phyloP scores from a whole-genome alignment of 169 alveolate genomes.

The Perkinsus marinus region DNA sequence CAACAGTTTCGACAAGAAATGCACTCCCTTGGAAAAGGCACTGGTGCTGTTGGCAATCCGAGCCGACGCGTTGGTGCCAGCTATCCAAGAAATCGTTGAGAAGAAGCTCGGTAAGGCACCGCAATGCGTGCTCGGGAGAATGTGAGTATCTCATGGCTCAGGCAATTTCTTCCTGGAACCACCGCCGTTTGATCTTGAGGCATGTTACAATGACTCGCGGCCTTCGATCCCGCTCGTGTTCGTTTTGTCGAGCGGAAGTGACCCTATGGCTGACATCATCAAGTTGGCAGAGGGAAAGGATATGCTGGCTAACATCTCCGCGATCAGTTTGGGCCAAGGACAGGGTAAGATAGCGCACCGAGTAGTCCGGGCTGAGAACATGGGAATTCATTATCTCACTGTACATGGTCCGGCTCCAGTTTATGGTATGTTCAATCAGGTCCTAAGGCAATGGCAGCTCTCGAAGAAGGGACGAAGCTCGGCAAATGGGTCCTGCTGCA shows the following conservation, averaged over 20 bases:
- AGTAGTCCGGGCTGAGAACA: too few relatives aligned
- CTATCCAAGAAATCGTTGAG: conserved; percentile 65
- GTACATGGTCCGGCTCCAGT: too few relatives aligned
- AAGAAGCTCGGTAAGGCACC: conserved; percentile 63
- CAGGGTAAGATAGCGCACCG: conserved; percentile 83
- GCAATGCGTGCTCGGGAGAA: too few relatives aligned
- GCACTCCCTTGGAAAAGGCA: too few relatives aligned
- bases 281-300: conserved; percentile 67
- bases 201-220: conserved; percentile 60
- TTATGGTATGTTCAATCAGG: too few relatives aligned
- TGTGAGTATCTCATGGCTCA: too few relatives aligned
- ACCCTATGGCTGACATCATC: conserved; percentile 66
- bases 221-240: conserved; percentile 63
- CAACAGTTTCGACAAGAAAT: too few relatives aligned
- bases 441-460: too few relatives aligned
- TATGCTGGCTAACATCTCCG: conserved; percentile 52
- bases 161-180: conserved; percentile 76
- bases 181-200: conserved; percentile 64
- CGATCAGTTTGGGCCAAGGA: conserved; percentile 74
- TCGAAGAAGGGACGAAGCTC: conserved; percentile 28
- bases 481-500: conserved; percentile 82
- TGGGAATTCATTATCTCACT: too few relatives aligned
- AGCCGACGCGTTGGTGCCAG: conserved; percentile 60
- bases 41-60: conserved; percentile 70
- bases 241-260: conserved; percentile 69